phyloP scores from a whole-genome alignment of 495 filamentous ascomycete genomes.

The Tetracladium setigerum region DNA sequence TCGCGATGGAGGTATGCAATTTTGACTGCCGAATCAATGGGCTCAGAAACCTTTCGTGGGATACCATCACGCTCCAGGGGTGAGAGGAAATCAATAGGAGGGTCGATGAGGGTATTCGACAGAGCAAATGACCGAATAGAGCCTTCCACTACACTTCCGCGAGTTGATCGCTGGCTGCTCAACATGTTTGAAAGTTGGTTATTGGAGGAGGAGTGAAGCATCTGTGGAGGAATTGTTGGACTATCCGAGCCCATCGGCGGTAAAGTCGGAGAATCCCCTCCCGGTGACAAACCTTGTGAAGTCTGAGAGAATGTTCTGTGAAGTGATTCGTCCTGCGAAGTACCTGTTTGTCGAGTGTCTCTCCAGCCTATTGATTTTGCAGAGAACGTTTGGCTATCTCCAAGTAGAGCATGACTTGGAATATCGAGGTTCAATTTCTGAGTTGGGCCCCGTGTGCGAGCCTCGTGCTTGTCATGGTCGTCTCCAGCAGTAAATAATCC shows the following conservation, averaged over 20 bases:
- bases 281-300: conserved; percentile 12
- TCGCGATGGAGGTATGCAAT: conserved; percentile 55
- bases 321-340: conserved; percentile 19
- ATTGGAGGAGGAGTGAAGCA: conserved; percentile 35
- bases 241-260: conserved; percentile 40
- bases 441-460: conserved; percentile 1
- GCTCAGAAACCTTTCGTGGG: conserved; percentile 29
- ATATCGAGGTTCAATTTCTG: conserved; percentile 16
- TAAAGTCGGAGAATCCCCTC: conserved; percentile 30
- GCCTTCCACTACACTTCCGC: conserved; percentile 39
- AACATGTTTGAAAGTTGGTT: conserved; percentile 45
- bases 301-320: conserved; percentile 11
- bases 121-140: conserved; percentile 39
- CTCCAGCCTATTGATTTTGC: conserved; percentile 28
- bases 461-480: conserved; percentile 1
- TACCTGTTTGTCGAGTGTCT: conserved; percentile 39
- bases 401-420: conserved; percentile 17
- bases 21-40: conserved; percentile 26
- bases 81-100: conserved; percentile 26
- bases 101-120: conserved; percentile 22
- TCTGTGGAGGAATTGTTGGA: conserved; percentile 44
- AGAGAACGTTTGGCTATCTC: conserved; percentile 5
- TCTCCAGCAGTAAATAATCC: conserved; percentile 32
- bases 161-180: conserved; percentile 41
- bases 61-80: conserved; percentile 27